Base-by-base conservation (phyloP, 2,329 filamentous ascomycete genomes). In the Thielaviopsis cerberus region DNA sequence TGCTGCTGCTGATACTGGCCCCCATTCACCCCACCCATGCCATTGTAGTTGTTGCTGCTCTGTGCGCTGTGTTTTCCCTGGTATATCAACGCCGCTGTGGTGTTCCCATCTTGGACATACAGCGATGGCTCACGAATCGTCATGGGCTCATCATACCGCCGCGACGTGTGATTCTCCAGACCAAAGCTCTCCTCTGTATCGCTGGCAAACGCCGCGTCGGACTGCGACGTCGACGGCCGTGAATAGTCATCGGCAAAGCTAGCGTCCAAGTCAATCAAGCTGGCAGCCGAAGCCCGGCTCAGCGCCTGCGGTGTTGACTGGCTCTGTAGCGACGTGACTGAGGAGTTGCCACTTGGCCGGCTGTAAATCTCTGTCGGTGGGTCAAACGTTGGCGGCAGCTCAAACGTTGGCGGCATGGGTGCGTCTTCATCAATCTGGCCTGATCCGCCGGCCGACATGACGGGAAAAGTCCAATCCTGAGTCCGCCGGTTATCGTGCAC, bases 391-490 rank as follows among this genome's bases (percentile, higher is more conserved):
- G 54, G 50, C 27, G 41, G 17, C 45, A 17, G 8, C 45, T 8
- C 45, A n/a, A n/a, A n/a, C 17, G 45, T 23, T 20, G 48, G 45
- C 25, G 56, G 50, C 26, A 50, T 24, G 27, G 53, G 41, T 15
- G 51, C 51, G 51, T 60, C 59, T 11, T 60, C 59, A 24, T 60
- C 59, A 27, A 57, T 48, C 22, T 57, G 58, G 1, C 54, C 58
- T 3, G 58, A 59, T 15, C 58, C 58, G 10, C 53, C 37, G 8
- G 53, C 34, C 13, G 27, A 27, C 56, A 58, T 61, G 30, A 54
- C 53, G 4, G 59, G 56, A 22, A 78, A 80, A 56, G 75, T 77
- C 77, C 77, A 79, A 55, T 78, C 76, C 59, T 71, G 70, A 0
- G 70, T 72, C 51, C 68, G 67, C 17, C 69, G 64, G 63, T 68